Evolutionary conservation across 202 grass and related monocot species (phyloP), one percentile per base, ranked within the genome.

Genomic region (Bolboschoenoplectus hybrid): DNA sequence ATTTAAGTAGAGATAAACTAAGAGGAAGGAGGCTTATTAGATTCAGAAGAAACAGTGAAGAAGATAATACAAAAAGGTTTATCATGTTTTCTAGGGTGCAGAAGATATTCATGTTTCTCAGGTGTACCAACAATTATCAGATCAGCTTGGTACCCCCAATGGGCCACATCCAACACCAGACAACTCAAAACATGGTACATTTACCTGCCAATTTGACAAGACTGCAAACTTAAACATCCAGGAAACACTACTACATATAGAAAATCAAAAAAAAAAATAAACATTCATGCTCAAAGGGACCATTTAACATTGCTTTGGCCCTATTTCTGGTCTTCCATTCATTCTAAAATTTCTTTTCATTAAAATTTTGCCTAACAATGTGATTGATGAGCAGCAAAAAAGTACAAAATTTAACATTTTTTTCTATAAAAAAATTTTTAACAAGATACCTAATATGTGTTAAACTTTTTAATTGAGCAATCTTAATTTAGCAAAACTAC

Each of bases 141-240:
- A 74, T 51, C 17, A 77, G 4, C 49, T 2, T 50, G 12, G 34
- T 77, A 36, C 50, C 11, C 43, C 11, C 49, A 55, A 55, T 55
- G 11, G 38, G 20, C 49, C 50, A 38, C 50, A 39, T 77, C 51
- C 34, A 38, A 4, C 12, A 56, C 6, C 6, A 77, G 10, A 39
- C 34, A 77, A 55, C 6, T 34, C 11, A 77, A 77, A 76, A 77
- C 34, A 77, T 56, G 7, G 6, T 77, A 9, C 50, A 77, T 56
- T 55, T 26, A 57, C 34, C 45, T 9, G 9, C 12, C 34, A 56
- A 56, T 49, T 74, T 74, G 9, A 2, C 9, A 7, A 74, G n/a
- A 50, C 10, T 32, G 17, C n/a, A 74, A 74, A n/a, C 41, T 50
- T 11, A 74, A 74, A 49, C n/a, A 50, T 74, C 7, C 44, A 74